These are phyloP conservation scores for Suhomyces emberorum DNA, from an alignment of 805 yeast genomes.

Conservation along the genomic window DNA sequence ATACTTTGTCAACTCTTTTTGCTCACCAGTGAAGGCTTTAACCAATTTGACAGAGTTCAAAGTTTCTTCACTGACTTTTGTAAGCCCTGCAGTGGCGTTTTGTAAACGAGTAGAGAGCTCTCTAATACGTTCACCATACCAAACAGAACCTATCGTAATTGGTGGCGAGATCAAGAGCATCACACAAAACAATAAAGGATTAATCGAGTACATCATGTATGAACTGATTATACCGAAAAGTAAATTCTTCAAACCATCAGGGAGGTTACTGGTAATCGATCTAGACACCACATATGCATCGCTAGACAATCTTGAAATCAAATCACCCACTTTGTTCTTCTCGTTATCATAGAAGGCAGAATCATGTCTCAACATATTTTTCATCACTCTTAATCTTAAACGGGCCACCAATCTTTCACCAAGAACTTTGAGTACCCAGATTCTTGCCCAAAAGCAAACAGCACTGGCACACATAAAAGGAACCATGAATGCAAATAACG, in stretches of 20 bases:
- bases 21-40: constrained; percentile 44
- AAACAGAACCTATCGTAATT: constrained; percentile 42
- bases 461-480: constrained; percentile 44
- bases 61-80: constrained; percentile 43
- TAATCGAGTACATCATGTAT: constrained; percentile 43
- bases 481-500: constrained; percentile 40
- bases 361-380: constrained; percentile 40
- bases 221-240: constrained; percentile 41
- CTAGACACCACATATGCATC: constrained; percentile 47
- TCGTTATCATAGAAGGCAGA: constrained; percentile 40
- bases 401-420: constrained; percentile 46
- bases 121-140: constrained; percentile 44
- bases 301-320: constrained; percentile 41
- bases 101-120: constrained; percentile 39
- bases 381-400: constrained; percentile 40
- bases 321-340: constrained; percentile 45
- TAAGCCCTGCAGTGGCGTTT: constrained; percentile 43
- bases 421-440: constrained; percentile 37
- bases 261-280: constrained; percentile 41
- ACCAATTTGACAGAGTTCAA: constrained; percentile 41
- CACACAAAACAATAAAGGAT: constrained; percentile 41
- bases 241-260: constrained; percentile 44
- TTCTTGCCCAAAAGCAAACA: constrained; percentile 45
- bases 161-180: constrained; percentile 46
- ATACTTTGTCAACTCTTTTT: constrained; percentile 38